These are phyloP conservation scores for Dactylellina parvicollis DNA, from an alignment of 2,329 filamentous ascomycete species.

Conservation along the genomic window DNA sequence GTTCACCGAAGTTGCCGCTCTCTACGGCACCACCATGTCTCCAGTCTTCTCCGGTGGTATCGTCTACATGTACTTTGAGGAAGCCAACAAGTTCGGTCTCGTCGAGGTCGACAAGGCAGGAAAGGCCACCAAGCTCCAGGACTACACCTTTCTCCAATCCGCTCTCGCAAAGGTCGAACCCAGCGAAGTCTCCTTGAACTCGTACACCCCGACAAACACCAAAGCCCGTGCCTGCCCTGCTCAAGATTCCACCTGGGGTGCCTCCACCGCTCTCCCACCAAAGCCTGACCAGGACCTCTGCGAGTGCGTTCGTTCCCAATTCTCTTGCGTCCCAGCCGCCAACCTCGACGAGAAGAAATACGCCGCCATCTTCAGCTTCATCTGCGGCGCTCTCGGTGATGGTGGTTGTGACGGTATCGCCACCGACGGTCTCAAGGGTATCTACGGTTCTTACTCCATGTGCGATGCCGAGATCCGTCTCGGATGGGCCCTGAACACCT, in stretches of 20 bases:
- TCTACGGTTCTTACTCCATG: slow-evolving; percentile 81
- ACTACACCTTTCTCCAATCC: slow-evolving; percentile 78
- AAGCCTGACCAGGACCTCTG: slow-evolving; percentile 81
- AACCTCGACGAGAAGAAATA: slow-evolving; percentile 70
- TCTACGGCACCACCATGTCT: slow-evolving; percentile 85
- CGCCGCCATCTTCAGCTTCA: slow-evolving; percentile 75
- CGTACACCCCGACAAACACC: slow-evolving; percentile 79
- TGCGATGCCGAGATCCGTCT: slow-evolving; percentile 77
- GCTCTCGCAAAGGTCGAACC: slow-evolving; percentile 76
- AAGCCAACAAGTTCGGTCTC: slow-evolving; percentile 87
- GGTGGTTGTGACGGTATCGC: slow-evolving; percentile 73
- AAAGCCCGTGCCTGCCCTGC: slow-evolving; percentile 76
- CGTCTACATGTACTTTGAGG: slow-evolving; percentile 98
- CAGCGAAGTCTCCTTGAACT: slow-evolving; percentile 70
- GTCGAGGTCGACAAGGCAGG: slow-evolving; percentile 69
- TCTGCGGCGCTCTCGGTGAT: slow-evolving; percentile 69
- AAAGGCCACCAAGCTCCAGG: slow-evolving; percentile 73
- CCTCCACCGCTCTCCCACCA: slow-evolving; percentile 78
- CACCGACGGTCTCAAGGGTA: slow-evolving; percentile 73
- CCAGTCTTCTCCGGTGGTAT: slow-evolving; percentile 92
- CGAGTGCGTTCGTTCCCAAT: slow-evolving; percentile 80
- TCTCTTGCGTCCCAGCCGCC: slow-evolving; percentile 75
- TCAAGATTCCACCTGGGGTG: slow-evolving; percentile 73
- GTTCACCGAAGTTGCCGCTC: slow-evolving; percentile 84
- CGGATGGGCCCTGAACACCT: slow-evolving; percentile 76